Base-by-base conservation (phyloP, 176 grass and related monocot species). In the Areca catechu region DNA sequence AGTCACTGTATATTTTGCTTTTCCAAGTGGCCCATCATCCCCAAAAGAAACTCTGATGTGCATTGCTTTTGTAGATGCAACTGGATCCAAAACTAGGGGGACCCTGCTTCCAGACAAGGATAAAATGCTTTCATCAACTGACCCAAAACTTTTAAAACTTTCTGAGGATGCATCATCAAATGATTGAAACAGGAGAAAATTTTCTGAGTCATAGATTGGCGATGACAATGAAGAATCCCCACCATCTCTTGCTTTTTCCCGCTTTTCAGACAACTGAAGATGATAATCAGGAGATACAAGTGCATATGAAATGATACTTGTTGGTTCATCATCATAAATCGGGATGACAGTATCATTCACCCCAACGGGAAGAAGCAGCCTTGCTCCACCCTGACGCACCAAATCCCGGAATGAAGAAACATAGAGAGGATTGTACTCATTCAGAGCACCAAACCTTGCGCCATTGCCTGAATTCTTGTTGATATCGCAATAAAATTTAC, bases 271-370 rank as follows among this genome's bases (percentile, higher is more conserved):
- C 69, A 82, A 62, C 48, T 97, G 80, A 50, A 74, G 73, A 69
- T 61, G 82, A 59, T 97, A 92, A 63, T 85, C 74, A 50, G 66
- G 68, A 67, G 83, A 85, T 75, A 92, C 78, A 70, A 97, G 93
- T 29, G 76, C 87, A 72, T 97, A 92, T 4, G 87, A 79, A 71
- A 97, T 97, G 59, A 85, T 76, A 74, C 93, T 97, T 19, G 87
- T 97, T 12, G 87, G 93, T 51, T 97, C 93, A 72, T 97, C 93
- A 75, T 88, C 87, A 88, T 88, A 92, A 47, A 97, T 80, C 52
- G 93, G 93, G 62, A 92, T 88, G 63, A 88, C 80, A 66, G 79
- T 77, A 66, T 76, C 75, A 73, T 88, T 83, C 48, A 67, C 76
- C 60, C 87, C 83, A 60, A 63, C 69, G 58, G 87, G 93, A 58